A percentile compares a stretch with the other conserved stretches of the same genome.
Evolutionary conservation across 495 filamentous ascomycete genomes (phyloP).

Genomic region (Pseudotulostoma volvatum): DNA sequence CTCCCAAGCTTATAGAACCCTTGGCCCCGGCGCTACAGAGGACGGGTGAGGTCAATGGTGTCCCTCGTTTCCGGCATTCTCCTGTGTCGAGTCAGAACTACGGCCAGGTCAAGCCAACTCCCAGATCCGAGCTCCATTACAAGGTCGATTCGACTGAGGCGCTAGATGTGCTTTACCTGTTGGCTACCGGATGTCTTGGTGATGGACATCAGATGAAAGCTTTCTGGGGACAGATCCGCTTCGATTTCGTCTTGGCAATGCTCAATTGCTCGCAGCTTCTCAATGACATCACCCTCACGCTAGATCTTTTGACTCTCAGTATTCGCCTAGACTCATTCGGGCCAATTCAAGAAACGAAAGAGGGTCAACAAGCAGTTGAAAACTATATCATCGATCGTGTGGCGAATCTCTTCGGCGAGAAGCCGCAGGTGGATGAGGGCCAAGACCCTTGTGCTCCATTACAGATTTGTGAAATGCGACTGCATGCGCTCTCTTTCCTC

Average conservation of each 20-base stretch:
- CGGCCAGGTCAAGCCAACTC: constrained; percentile 24
- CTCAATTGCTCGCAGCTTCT: constrained; percentile 41
- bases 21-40: constrained; percentile 38
- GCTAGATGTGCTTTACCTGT: constrained; percentile 38
- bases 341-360: constrained; percentile 36
- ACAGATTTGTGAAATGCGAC: constrained; percentile 39
- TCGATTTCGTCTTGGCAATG: constrained; percentile 49
- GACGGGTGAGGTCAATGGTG: constrained; percentile 40
- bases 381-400: constrained; percentile 42
- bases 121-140: constrained; percentile 26
- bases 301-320: constrained; percentile 43
- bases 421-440: constrained; percentile 30
- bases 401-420: constrained; percentile 41
- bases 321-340: constrained; percentile 42
- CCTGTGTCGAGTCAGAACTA: constrained; percentile 23
- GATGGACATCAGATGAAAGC: constrained; percentile 21
- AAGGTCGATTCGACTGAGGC: constrained; percentile 40
- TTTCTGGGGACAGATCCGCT: constrained; percentile 46
- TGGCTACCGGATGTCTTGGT: constrained; percentile 35
- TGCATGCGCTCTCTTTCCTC: constrained; percentile 40
- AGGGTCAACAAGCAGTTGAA: constrained; percentile 38
- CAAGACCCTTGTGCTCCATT: constrained; percentile 28
- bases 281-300: constrained; percentile 38
- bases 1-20: constrained; percentile 32
- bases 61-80: constrained; percentile 34